Base-by-base conservation (phyloP, 1,284 basidiomycete genomes). In the Mixia osmundae region DNA sequence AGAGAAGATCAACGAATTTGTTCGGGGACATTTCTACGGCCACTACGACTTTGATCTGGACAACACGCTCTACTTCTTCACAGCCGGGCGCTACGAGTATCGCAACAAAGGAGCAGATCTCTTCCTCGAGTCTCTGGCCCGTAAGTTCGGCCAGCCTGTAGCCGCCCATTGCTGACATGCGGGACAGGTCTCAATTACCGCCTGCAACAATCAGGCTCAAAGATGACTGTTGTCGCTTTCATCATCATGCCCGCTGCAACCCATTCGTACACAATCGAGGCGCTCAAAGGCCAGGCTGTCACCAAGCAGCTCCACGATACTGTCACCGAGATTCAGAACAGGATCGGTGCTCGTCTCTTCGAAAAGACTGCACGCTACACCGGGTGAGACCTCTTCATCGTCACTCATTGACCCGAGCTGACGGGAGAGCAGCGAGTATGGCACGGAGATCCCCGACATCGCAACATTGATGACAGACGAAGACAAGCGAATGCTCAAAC, bases 51-150 rank as follows among this genome's bases (percentile, higher is more conserved):
- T 49, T 27, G 46, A 51, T 35, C 41, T 59, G n/a, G 83, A 95
- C 30, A 89, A 94, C 58, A 95, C 87, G 2, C 65, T 97, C 43
- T 97, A 97, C 62, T 72, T 94, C 68, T 97, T 97, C 63, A 95
- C 83, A 11, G 89, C 89, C n/a, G 89, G 89, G 32, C 71, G 89
- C 33, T 97, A 97, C 59, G 89, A 97, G 59, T 95, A 91, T 59
- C 69, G 89, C 31, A 97, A 97, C 66, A 97, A 97, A 65, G 89
- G 89, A 48, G 83, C 94, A 29, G 89, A 97, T 57, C 91, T 97
- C 85, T 97, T 94, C 57, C 87, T 97, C 51, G 89, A 97, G 61
- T 71, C 77, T 20, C 69, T 97, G 39, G 87, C 89, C 21, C 76
- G 83, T 58, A 38, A 47, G 60, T 54, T 11, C 31, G 14, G 20